Conservation (phyloP, 371 early-diverging fungal genomes). For the Rhizopus arrhizus region DNA sequence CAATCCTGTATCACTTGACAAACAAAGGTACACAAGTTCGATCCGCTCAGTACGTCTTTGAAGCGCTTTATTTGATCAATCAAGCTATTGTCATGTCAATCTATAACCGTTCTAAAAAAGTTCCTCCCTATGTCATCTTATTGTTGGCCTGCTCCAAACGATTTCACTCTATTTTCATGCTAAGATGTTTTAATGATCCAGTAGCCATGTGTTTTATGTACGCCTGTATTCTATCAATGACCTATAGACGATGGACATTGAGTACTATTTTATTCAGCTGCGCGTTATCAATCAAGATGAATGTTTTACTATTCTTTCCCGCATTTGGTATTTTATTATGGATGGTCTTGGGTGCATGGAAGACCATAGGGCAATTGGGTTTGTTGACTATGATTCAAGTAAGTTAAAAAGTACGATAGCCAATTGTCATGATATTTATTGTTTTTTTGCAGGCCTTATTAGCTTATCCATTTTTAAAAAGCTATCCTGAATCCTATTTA, state of each 20-base stretch:
- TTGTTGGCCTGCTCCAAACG: conserved; percentile 75
- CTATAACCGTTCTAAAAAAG: conserved; percentile 56
- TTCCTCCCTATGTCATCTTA: conserved; percentile 64
- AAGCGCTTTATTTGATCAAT: conserved; percentile 71
- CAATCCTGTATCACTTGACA: conserved; percentile 70
- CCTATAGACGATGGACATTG: conserved; percentile 51
- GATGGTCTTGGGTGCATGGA: conserved; percentile 57
- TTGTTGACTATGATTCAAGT: conserved; percentile 63
- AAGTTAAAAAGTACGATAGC: background rate
- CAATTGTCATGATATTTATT: too few species aligned
- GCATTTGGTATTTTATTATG: conserved; percentile 76
- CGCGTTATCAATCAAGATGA: conserved; percentile 92
- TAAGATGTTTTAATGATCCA: conserved; percentile 92
- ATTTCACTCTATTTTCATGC: conserved; percentile 87
- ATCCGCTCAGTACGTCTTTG: conserved; percentile 82
- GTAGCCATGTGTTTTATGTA: conserved; percentile 84
- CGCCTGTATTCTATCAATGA: conserved; percentile 61
- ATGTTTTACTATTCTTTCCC: conserved; percentile 86
- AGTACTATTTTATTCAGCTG: conserved; percentile 72
- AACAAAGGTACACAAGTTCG: conserved; percentile 67
- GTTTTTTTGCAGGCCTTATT: conserved; percentile 51
- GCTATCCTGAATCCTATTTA: conserved; percentile 67
- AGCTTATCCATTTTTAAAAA: conserved; percentile 73
- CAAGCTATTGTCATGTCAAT: conserved; percentile 65
- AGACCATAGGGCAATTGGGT: conserved; percentile 50